These are phyloP conservation scores for Drechslera avenae DNA, from an alignment of 2,329 filamentous ascomycete species.

Conservation along the genomic window DNA sequence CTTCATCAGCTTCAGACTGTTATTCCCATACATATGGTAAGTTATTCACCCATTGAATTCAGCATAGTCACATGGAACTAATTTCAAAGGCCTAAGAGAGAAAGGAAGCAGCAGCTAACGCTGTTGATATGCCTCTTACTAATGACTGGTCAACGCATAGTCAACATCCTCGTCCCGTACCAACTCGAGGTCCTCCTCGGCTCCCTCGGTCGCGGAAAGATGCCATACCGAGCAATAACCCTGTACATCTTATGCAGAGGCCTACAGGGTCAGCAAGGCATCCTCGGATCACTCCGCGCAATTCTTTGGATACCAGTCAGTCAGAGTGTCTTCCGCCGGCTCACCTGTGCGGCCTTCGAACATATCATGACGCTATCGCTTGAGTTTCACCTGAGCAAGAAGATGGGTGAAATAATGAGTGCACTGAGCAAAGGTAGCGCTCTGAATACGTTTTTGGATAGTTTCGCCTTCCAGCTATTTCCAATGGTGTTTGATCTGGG, in stretches of 20 bases:
- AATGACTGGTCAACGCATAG: not conserved
- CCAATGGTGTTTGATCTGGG: constrained; percentile 66
- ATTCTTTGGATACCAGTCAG: not conserved
- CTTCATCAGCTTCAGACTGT: not conserved
- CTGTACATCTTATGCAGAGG: not conserved
- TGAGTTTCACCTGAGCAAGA: constrained; percentile 59
- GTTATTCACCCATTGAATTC: not conserved
- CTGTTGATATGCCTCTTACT: not conserved
- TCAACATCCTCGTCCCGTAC: not conserved
- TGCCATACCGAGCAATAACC: not conserved
- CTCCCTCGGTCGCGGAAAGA: not conserved
- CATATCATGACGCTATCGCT: constrained; percentile 47
- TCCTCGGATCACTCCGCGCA: not conserved
- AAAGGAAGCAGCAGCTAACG: not conserved
- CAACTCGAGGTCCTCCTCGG: not conserved
- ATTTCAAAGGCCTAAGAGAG: not conserved
- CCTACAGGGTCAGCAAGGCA: not conserved
- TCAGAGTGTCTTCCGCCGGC: not conserved
- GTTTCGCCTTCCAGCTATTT: constrained; percentile 62
- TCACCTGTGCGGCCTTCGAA: not conserved
- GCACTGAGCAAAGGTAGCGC: constrained; percentile 56
- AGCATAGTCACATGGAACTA: not conserved
- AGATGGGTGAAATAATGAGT: constrained; percentile 59
- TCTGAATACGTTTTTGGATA: constrained; percentile 61
- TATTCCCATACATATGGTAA: not conserved